Base-by-base conservation (phyloP, 2,329 filamentous ascomycete genomes). In the Pyrenophora tritici-repentis region DNA sequence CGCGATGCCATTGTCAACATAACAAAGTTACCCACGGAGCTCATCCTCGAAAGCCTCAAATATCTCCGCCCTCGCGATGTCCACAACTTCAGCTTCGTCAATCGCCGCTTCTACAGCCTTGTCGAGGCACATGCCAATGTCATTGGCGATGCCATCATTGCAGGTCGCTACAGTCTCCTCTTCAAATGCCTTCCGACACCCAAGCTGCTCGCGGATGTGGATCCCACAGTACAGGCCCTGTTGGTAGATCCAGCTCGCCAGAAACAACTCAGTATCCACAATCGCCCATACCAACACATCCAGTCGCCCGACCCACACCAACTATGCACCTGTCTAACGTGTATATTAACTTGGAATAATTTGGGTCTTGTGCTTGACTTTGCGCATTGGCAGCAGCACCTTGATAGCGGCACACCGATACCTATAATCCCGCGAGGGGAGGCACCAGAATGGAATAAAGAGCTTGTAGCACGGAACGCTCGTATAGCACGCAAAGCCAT, bases 321-420 rank as follows among this genome's bases (percentile, higher is more conserved):
- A n/a, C 67, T 83, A 3, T 86, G 83, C 69, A 83, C 81, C 1
- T 86, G 83, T 59, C 66, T 83, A 20, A 81, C 79, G 0, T 86
- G 83, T 61, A 68, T 82, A 36, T 62, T 83, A 32, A 75, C 79
- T 2, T 86, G 83, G 83, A 82, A 82, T 56, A 78, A 80, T 12
- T 75, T 86, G 5, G 77, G 77, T 50, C 59, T 84, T 0, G 70
- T 78, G 10, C 75, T 85, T 9, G 83, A 86, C 59, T 81, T 85
- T 58, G 77, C 80, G 0, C 73, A 81, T 60, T 86, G 82, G 79
- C 83, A 85, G 59, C 37, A 60, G 1, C 62, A 81, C 36, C 75
- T 85, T 6, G 79, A 85, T 49, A 57, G 62, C 0, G 77, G 81
- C 1, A 74, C 79, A 13, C 81, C 82, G 0, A 79, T 86, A 1